Base-by-base conservation (phyloP, 2,329 filamentous ascomycete genomes). In the Parasarocladium wereldwijsianum region DNA sequence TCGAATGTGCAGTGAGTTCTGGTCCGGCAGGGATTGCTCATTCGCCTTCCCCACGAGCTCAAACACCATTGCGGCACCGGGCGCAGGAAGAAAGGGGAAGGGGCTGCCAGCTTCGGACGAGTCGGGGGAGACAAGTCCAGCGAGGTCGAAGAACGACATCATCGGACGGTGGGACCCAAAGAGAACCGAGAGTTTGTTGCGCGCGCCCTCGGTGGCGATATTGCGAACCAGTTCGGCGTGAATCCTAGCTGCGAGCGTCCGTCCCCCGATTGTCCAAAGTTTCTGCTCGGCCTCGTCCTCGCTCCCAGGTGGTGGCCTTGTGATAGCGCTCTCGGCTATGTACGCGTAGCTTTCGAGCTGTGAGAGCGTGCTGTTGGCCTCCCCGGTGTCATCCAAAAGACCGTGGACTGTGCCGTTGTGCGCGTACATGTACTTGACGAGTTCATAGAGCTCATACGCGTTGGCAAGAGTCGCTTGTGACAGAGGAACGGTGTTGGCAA, bases 31-130 rank as follows among this genome's bases (percentile, higher is more conserved):
- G 15, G 16, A 39, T 5, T 40, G 32, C 4, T 38, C 24, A 13
- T 48, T 34, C 11, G 48, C 38, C 19, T 30, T 24, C 8, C 50
- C 48, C 19, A 59, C 48, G 12, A 75, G 49, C 54, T 93, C 85
- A 45, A 90, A 85, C 0, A 69, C 59, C 64, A 93, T 76, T 23
- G 70, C 66, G 1, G 74, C 76, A 0, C 83, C 84, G 21, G 84
- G 82, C 38, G 76, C 64, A 0, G 79, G 74, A 10, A 72, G 34
- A 3, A 35, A 38, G 4, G 45, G 44, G 31, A 54, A 50, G 38
- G 38, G 46, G 18, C 35, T 44, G 26, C 45, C 57, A 4, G 65
- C 59, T n/a, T 54, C 61, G 4, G 19, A 23, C 44, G 74, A 71
- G 30, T 70, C 47, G 1, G 49, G 43, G 28, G 57, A 58, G 4